Conservation (phyloP, 495 filamentous ascomycete genomes). For the Wilcoxina mikolae region DNA sequence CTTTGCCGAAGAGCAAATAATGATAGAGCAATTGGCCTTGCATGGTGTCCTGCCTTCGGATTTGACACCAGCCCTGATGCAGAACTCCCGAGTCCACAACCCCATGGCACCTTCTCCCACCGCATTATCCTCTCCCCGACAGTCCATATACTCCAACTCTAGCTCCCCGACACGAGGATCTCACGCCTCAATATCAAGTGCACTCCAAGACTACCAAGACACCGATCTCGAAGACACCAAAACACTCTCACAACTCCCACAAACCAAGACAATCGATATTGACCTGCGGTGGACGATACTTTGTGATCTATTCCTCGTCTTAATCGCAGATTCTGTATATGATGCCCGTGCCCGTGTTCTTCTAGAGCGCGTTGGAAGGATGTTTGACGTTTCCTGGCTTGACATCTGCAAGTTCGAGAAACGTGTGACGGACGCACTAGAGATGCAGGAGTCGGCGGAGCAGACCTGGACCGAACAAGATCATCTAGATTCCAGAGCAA, state of each 20-base stretch:
- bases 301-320: conserved; percentile 86
- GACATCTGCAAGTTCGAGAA: conserved; percentile 97
- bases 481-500: conserved; percentile 77
- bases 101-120: conserved; percentile 51
- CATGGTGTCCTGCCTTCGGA: conserved; percentile 80
- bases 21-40: conserved; percentile 92
- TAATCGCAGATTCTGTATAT: conserved; percentile 90
- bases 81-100: conserved; percentile 85
- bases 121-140: background rate
- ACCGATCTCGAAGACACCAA: conserved; percentile 33
- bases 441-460: conserved; percentile 87
- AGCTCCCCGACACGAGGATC: conserved; percentile 3
- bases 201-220: conserved; percentile 3
- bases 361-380: conserved; percentile 66
- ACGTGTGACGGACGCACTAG: conserved; percentile 86
- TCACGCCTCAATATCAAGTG: conserved; percentile 2
- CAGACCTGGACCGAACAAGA: conserved; percentile 97
- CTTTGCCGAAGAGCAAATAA: conserved; percentile 60
- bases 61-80: conserved; percentile 73
- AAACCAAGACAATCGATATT: conserved; percentile 74
- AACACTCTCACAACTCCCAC: conserved; percentile 65
- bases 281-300: conserved; percentile 95
- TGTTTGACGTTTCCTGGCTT: conserved; percentile 70
- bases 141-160: conserved; percentile 8
- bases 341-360: conserved; percentile 77